Evolutionary conservation across 495 filamentous ascomycete species (phyloP), one percentile per base, ranked within the genome.

Genomic region (Pseudevernia furfuracea): DNA sequence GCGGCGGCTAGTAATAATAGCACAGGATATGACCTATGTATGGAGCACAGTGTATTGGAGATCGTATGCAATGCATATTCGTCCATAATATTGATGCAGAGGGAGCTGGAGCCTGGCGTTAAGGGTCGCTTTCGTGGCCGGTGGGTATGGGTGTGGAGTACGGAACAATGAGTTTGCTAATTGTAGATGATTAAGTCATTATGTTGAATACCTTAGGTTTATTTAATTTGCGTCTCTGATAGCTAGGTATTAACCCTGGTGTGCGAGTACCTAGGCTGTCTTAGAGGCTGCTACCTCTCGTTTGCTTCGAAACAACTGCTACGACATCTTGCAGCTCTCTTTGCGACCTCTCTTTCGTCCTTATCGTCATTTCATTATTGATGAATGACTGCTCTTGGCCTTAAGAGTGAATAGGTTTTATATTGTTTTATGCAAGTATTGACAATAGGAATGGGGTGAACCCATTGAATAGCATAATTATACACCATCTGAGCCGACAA

Each of bases 1-100:
- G 60, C 32, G 43, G 62, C 62, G 62, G 62, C 62, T 64, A 43
- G 32, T n/a, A 55, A 46, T n/a, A 52, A 64, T 59, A 64, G 30
- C 30, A 12, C 28, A 32, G 10, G 10, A 17, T 23, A 10, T 28
- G n/a, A 9, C 3, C 15, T n/a, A 8, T 17, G 46, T 23, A 25
- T n/a, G n/a, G n/a, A n/a, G n/a, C n/a, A n/a, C n/a, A n/a, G n/a
- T n/a, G 46, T 44, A 19, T 4, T 6, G 4, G 25, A 21, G 6
- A 55, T 55, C 4, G 19, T 6, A 30, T 32, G 30, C 52, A 15
- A 12, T 34, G 30, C 52, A 11, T 1, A 21, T 11, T 19, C 15
- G 17, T 55, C 52, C 52, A n/a, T n/a, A 19, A 21, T 55, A 32
- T 15, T 21, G 52, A 55, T 59, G 36, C 57, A 39, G 57, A 36